A percentile compares a stretch with the other conserved stretches of the same genome.
Conservation (phyloP, 2,329 filamentous ascomycete genomes). For the Trichophyton verrucosum region DNA sequence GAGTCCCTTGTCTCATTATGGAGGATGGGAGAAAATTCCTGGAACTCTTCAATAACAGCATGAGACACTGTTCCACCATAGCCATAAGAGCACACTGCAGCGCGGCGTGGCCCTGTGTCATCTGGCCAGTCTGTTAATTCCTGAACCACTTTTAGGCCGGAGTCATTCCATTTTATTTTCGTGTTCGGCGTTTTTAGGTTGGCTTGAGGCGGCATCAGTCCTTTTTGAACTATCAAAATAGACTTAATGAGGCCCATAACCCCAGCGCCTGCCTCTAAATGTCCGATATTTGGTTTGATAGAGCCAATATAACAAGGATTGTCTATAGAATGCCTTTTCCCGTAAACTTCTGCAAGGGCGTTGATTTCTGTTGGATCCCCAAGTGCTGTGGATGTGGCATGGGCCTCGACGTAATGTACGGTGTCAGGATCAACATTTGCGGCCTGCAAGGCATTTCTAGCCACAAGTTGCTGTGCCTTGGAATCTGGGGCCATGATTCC, state of each 20-base stretch:
- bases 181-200: background rate
- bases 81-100: conserved; percentile 17
- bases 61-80: conserved; percentile 12
- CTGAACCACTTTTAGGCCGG: conserved; percentile 10
- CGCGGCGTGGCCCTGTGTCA: conserved; percentile 3
- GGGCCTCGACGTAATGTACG: conserved; percentile 69
- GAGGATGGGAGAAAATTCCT: background rate
- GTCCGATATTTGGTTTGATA: conserved; percentile 27
- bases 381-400: conserved; percentile 45
- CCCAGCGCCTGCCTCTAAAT: conserved; percentile 18
- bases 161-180: conserved; percentile 6
- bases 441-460: conserved; percentile 16
- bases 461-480: conserved; percentile 19
- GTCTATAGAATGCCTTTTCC: background rate
- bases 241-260: conserved; percentile 24
- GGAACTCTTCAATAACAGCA: conserved; percentile 7
- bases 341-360: background rate
- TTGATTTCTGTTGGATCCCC: conserved; percentile 20
- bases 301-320: conserved; percentile 4
- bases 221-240: conserved; percentile 19
- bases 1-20: background rate
- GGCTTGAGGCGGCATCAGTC: conserved; percentile 12
- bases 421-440: conserved; percentile 37
- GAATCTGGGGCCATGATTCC: conserved; percentile 26
- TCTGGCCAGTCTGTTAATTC: conserved; percentile 17